Evolutionary conservation across 2,329 filamentous ascomycete genomes (phyloP), one percentile per base, ranked within the genome.

Genomic region (Colletotrichum limetticola): DNA sequence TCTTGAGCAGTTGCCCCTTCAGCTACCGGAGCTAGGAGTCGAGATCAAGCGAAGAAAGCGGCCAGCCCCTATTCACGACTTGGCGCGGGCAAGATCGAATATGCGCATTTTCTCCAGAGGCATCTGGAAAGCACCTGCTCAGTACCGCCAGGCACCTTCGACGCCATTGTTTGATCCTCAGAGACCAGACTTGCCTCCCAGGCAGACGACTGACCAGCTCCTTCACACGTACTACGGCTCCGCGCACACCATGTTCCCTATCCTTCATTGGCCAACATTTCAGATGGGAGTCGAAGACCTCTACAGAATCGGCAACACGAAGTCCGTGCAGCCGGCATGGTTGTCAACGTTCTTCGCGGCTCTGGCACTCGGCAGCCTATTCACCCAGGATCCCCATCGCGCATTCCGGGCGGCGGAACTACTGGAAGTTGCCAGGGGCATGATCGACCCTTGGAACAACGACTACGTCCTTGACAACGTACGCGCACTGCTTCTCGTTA

Each of bases 211-310:
- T 32, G 94, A 97, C 74, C 90, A 90, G 76, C 86, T 98, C 2
- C 83, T 98, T 37, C 88, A 90, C 42, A 89, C 92, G 49, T 99
- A 97, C 81, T 93, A 94, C 77, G 86, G 89, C 52, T 93, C 92
- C 7, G 87, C 94, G 28, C 96, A 98, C 80, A 89, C 91, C 37
- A 92, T 94, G 81, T 92, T 95, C 76, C 97, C 97, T 0, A 91
- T 98, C 56, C 79, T 98, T 11, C 94, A 98, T 81, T 97, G 95
- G 93, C 94, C 94, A 2, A 93, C 90, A 0, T 97, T 98, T 78
- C 87, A 92, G 77, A 87, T 89, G 60, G 90, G 93, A 64, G 93
- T 96, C 74, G 94, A 97, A 69, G 88, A 91, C 9, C 86, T 97
- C 7, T 98, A 98, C 82, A 89, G 89, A 68, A 84, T 85, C 55